These are phyloP conservation scores for Prunus persica DNA, from an alignment of 306 rosid genomes.

Conservation along the genomic window DNA sequence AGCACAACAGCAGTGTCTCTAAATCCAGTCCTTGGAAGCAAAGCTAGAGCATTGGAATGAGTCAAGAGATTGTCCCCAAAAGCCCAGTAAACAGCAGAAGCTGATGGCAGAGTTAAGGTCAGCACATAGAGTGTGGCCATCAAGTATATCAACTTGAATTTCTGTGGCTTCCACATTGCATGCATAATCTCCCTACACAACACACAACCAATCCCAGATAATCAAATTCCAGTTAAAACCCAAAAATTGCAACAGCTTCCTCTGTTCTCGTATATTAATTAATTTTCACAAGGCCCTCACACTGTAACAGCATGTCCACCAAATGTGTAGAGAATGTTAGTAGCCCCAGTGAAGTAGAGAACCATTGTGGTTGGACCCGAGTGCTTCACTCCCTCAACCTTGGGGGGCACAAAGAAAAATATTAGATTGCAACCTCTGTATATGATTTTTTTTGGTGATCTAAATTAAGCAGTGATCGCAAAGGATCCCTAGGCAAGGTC, in stretches of 20 bases:
- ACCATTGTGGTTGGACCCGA: constrained; percentile 86
- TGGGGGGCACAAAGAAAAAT: constrained; percentile 10
- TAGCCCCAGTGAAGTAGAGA: constrained; percentile 95
- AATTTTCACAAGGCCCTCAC: constrained; percentile 34
- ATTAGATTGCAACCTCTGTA: background rate
- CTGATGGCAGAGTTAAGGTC: constrained; percentile 91
- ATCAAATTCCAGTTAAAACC: constrained; percentile 11
- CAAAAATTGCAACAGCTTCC: background rate
- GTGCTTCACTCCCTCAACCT: constrained; percentile 94
- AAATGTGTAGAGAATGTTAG: constrained; percentile 95
- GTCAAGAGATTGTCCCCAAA: constrained; percentile 88
- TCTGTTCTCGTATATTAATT: background rate
- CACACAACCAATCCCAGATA: background rate
- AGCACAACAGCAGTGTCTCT: constrained; percentile 83
- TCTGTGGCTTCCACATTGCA: constrained; percentile 99
- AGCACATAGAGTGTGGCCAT: constrained; percentile 85
- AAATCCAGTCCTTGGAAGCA: constrained; percentile 74
- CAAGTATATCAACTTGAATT: constrained; percentile 86
- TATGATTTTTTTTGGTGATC: background rate
- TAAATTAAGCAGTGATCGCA: background rate
- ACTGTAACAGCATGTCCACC: constrained; percentile 99
- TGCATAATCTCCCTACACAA: constrained; percentile 89
- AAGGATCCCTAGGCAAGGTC: too few relatives aligned
- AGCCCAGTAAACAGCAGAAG: constrained; percentile 93
- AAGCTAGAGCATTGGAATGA: constrained; percentile 82